These are phyloP conservation scores for Citrus glauca DNA, from an alignment of 345 rosid species.

Conservation along the genomic window DNA sequence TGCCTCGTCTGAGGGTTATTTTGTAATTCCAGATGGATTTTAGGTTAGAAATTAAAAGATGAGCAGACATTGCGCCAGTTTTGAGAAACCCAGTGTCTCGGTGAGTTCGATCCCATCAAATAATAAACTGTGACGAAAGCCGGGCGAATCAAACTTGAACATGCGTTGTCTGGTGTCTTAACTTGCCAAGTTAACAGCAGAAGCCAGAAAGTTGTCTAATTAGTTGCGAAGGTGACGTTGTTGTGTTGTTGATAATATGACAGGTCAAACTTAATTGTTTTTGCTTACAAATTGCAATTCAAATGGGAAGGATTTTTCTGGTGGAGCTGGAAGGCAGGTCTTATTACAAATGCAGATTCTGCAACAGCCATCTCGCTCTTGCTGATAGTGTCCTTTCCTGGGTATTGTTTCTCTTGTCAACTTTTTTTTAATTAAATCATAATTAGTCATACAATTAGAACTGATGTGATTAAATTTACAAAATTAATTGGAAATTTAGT, in stretches of 20 bases:
- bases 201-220: neutral
- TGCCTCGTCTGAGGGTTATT: neutral
- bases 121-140: neutral
- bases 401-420: slow-evolving; percentile 12
- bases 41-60: neutral
- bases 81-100: neutral
- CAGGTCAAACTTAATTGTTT: neutral
- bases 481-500: neutral
- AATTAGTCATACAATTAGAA: neutral
- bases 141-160: neutral
- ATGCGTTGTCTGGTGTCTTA: neutral
- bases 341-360: slow-evolving; percentile 34
- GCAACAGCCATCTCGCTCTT: slow-evolving; percentile 39
- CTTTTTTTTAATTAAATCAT: neutral
- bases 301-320: slow-evolving; percentile 37
- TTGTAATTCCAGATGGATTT: neutral
- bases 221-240: neutral
- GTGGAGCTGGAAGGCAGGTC: slow-evolving; percentile 30
- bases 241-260: neutral
- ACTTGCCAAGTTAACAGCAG: neutral
- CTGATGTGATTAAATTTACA: too few species aligned
- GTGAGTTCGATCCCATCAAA: neutral
- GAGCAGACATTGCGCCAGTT: neutral
- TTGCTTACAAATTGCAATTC: neutral
- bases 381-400: slow-evolving; percentile 32